phyloP scores from a whole-genome alignment of 2,329 filamentous ascomycete genomes.

The Pseudogymnoascus sp. region DNA sequence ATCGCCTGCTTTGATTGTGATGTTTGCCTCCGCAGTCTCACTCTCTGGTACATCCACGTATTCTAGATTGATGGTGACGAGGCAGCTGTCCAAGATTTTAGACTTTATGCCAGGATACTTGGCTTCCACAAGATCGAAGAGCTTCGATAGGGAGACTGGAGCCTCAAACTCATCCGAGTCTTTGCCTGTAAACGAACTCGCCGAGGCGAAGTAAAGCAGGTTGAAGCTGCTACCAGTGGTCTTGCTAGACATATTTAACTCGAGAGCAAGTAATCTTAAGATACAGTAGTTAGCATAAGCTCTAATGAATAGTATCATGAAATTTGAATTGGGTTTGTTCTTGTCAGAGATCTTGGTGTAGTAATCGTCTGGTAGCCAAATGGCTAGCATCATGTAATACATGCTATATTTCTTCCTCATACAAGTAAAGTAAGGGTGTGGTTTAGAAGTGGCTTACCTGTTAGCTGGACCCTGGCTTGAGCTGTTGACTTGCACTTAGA shows the following conservation, averaged over 20 bases:
- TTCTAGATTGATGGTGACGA: slow-evolving; percentile 73
- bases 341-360: slow-evolving; percentile 69
- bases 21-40: slow-evolving; percentile 33
- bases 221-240: slow-evolving; percentile 45
- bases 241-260: slow-evolving; percentile 8
- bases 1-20: slow-evolving; percentile 62
- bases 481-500: background rate
- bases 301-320: background rate
- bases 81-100: slow-evolving; percentile 63
- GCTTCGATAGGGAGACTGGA: slow-evolving; percentile 52
- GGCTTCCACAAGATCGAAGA: slow-evolving; percentile 63
- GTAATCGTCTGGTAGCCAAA: slow-evolving; percentile 44
- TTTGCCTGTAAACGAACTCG: slow-evolving; percentile 63
- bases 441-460: slow-evolving; percentile 1
- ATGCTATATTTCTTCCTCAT: slow-evolving; percentile 36
- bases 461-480: slow-evolving; percentile 1
- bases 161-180: slow-evolving; percentile 59
- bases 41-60: slow-evolving; percentile 62
- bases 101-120: slow-evolving; percentile 62
- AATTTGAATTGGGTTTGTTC: slow-evolving; percentile 18
- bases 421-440: slow-evolving; percentile 10
- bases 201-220: slow-evolving; percentile 75
- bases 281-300: slow-evolving; percentile 13
- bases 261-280: slow-evolving; percentile 10
- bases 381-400: slow-evolving; percentile 35